phyloP scores from a whole-genome alignment of 164 flowering plant genomes.

The Chimonanthus praecox region DNA sequence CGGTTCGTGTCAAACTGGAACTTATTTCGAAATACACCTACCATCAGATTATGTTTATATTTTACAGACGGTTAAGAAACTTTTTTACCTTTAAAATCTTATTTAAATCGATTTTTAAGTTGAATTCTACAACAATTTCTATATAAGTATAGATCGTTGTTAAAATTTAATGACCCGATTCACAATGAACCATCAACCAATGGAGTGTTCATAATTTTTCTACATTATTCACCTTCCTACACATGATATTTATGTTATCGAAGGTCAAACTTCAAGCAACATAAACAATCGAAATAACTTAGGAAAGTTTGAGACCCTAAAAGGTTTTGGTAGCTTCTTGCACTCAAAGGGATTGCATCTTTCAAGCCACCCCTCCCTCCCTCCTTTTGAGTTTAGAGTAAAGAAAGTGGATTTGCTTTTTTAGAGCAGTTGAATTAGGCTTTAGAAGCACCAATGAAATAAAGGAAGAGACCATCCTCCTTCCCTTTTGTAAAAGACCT shows the following conservation, averaged over 20 bases:
- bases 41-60: too few species aligned
- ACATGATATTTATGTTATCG: conserved; percentile 30
- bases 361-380: conserved; percentile 9
- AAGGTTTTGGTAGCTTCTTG: conserved; percentile 56
- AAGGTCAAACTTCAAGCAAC: conserved; percentile 58
- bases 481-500: conserved; percentile 21
- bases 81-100: too few species aligned
- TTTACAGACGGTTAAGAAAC: too few species aligned
- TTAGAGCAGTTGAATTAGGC: conserved; percentile 23
- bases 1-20: too few species aligned
- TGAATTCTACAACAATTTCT: too few species aligned
- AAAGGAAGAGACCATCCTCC: conserved; percentile 26
- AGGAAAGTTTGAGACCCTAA: conserved; percentile 18
- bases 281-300: conserved; percentile 10
- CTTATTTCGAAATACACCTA: too few species aligned
- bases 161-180: too few species aligned
- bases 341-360: conserved; percentile 61
- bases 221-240: background rate
- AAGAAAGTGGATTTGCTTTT: conserved; percentile 36
- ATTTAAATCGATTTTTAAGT: too few species aligned
- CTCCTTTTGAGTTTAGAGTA: conserved; percentile 22
- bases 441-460: conserved; percentile 34
- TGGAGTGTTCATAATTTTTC: too few species aligned
- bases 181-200: too few species aligned
- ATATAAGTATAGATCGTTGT: too few species aligned